Conservation (phyloP, 148 eudicot species). For the Camellia lanceoleosa region DNA sequence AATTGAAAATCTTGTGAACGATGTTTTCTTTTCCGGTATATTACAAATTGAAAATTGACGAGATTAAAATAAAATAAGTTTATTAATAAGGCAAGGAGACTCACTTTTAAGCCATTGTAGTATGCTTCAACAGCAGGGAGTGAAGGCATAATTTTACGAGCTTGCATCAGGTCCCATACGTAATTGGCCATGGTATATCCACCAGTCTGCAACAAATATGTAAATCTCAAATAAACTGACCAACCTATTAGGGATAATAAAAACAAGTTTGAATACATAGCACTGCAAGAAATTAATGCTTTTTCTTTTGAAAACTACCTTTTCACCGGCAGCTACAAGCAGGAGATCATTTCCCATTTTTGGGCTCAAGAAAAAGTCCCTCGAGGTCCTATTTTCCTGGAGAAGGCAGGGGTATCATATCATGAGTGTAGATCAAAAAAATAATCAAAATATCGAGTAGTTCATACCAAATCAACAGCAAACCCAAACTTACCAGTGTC, state of each 20-base stretch:
- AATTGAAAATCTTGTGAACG: not conserved
- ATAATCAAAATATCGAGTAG: not conserved
- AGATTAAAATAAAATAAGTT: not conserved
- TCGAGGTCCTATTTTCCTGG: conserved; percentile 58
- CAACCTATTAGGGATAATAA: not conserved
- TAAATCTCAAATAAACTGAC: not conserved
- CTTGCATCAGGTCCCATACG: conserved; percentile 87
- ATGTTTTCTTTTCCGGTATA: not conserved
- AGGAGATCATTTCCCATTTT: conserved; percentile 74
- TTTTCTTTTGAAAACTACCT: conserved; percentile 33
- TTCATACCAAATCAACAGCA: conserved; percentile 3
- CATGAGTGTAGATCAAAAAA: not conserved
- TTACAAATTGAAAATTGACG: not conserved
- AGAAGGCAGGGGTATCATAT: conserved; percentile 5
- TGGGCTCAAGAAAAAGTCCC: conserved; percentile 39
- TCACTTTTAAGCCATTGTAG: conserved; percentile 71
- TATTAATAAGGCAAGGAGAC: conserved; percentile 16
- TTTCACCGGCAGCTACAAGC: conserved; percentile 76
- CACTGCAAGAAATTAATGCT: not conserved
- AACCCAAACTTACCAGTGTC: conserved; percentile 51
- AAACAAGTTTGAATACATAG: not conserved
- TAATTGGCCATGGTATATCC: conserved; percentile 71
- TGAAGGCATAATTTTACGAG: conserved; percentile 42
- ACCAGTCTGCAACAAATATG: conserved; percentile 53
- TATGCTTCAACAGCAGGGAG: conserved; percentile 80